A percentile compares a stretch with the other conserved stretches of the same genome.
phyloP scores from a whole-genome alignment of 2,329 filamentous ascomycete genomes.

The Aspergillus pseudoglaucus region DNA sequence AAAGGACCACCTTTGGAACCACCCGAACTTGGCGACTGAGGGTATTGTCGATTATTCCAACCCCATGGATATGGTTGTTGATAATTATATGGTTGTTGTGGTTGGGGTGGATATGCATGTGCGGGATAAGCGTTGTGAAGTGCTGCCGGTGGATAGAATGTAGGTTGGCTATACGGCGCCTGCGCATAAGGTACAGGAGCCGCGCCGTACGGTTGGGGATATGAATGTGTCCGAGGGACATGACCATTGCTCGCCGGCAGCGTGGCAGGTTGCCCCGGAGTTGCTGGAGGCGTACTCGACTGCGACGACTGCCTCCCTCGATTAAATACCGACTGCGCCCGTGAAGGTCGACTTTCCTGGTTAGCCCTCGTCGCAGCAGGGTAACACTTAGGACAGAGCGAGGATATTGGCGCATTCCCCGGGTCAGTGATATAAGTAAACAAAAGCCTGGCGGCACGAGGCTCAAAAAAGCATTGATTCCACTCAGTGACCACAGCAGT shows the following conservation, averaged over 20 bases:
- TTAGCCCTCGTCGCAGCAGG: slow-evolving; percentile 31
- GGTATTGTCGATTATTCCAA: slow-evolving; percentile 20
- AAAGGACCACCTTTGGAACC: slow-evolving; percentile 21
- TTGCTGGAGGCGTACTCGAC: slow-evolving; percentile 3
- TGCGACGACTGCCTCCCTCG: slow-evolving; percentile 2
- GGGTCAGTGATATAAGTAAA: slow-evolving; percentile 31
- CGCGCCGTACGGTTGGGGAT: slow-evolving; percentile 10
- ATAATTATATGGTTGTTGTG: slow-evolving; percentile 15
- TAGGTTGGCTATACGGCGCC: slow-evolving; percentile 15
- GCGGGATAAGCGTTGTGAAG: slow-evolving; percentile 13
- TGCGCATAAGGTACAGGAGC: slow-evolving; percentile 8
- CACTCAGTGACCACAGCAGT: slow-evolving; percentile 37
- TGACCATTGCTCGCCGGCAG: slow-evolving; percentile 4
- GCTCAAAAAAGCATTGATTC: slow-evolving; percentile 38
- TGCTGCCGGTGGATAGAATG: slow-evolving; percentile 12
- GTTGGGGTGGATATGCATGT: slow-evolving; percentile 18
- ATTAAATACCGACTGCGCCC: slow-evolving; percentile 6
- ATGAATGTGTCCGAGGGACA: slow-evolving; percentile 2
- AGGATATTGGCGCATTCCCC: slow-evolving; percentile 26
- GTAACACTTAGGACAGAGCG: slow-evolving; percentile 36
- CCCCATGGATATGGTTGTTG: slow-evolving; percentile 20
- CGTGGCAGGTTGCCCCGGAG: slow-evolving; percentile 5
- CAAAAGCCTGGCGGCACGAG: slow-evolving; percentile 27
- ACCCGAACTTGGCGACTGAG: slow-evolving; percentile 14
- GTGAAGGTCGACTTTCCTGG: slow-evolving; percentile 11